Evolutionary conservation across 176 grass and related monocot genomes (phyloP).

Genomic region (Poa pratensis): DNA sequence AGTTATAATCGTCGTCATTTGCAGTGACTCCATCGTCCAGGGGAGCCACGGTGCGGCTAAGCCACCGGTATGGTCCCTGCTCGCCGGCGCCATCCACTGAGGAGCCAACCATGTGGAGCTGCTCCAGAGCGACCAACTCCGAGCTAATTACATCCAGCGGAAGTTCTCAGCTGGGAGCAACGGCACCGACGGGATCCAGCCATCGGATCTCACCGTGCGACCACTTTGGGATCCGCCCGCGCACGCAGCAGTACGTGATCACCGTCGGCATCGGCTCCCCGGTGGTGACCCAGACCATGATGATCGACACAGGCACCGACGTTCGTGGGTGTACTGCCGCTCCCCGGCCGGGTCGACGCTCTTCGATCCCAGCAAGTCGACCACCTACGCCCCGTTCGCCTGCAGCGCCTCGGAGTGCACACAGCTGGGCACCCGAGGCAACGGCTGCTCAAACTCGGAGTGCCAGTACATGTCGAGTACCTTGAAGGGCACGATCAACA

Average conservation of each 20-base stretch:
- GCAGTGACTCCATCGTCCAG: background rate
- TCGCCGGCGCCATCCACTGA: slow-evolving; percentile 39
- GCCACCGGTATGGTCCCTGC: slow-evolving; percentile 65
- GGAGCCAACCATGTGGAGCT: slow-evolving; percentile 38
- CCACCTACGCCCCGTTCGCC: slow-evolving; percentile 59
- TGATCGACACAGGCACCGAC: slow-evolving; percentile 73
- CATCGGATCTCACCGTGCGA: slow-evolving; percentile 20
- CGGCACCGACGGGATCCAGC: background rate
- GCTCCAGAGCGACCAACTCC: slow-evolving; percentile 57
- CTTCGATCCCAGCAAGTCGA: slow-evolving; percentile 46
- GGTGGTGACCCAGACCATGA: slow-evolving; percentile 34
- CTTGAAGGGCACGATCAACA: slow-evolving; percentile 44
- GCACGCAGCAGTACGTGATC: slow-evolving; percentile 57
- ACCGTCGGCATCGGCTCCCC: slow-evolving; percentile 54
- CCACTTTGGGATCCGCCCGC: slow-evolving; percentile 33
- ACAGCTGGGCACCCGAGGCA: slow-evolving; percentile 32
- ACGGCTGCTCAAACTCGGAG: slow-evolving; percentile 35
- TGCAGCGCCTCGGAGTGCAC: slow-evolving; percentile 38
- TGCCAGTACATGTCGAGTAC: slow-evolving; percentile 67
- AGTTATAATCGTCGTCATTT: background rate
- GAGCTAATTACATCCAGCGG: slow-evolving; percentile 43
- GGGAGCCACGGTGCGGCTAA: slow-evolving; percentile 37
- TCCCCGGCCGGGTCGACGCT: slow-evolving; percentile 33
- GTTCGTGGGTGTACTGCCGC: slow-evolving; percentile 73
- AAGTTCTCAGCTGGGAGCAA: slow-evolving; percentile 14